Conservation (phyloP, 345 rosid species). For the Eucalyptus curtisii region DNA sequence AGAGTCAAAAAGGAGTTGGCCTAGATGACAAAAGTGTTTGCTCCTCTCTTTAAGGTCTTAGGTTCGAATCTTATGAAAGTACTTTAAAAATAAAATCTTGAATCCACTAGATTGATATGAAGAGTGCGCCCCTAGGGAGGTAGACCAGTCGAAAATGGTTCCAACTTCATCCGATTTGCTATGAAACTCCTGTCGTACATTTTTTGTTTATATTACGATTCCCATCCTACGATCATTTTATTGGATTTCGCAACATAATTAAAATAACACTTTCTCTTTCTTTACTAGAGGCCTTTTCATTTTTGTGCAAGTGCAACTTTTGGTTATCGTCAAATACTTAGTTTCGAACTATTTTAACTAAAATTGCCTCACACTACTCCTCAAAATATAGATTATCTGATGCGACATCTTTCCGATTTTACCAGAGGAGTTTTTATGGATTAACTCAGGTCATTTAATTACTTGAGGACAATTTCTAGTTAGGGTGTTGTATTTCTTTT, state of each 20-base stretch:
- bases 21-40: no score
- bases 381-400: background rate
- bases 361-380: background rate
- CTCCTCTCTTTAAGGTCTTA: no score
- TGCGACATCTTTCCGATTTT: background rate
- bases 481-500: no score
- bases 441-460: no score
- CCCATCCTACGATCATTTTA: background rate
- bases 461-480: background rate
- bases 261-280: background rate
- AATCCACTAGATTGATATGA: background rate
- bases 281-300: no score
- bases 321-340: background rate
- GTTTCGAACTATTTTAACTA: background rate
- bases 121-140: background rate
- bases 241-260: no score
- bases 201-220: no score
- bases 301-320: background rate
- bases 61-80: no score
- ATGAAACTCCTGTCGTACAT: no score
- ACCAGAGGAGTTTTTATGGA: background rate
- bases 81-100: no score
- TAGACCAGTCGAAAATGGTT: no score
- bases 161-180: background rate
- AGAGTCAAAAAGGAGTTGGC: no score